These are phyloP conservation scores for Suaeda aralocaspica DNA, from an alignment of 148 eudicot species.

Conservation along the genomic window DNA sequence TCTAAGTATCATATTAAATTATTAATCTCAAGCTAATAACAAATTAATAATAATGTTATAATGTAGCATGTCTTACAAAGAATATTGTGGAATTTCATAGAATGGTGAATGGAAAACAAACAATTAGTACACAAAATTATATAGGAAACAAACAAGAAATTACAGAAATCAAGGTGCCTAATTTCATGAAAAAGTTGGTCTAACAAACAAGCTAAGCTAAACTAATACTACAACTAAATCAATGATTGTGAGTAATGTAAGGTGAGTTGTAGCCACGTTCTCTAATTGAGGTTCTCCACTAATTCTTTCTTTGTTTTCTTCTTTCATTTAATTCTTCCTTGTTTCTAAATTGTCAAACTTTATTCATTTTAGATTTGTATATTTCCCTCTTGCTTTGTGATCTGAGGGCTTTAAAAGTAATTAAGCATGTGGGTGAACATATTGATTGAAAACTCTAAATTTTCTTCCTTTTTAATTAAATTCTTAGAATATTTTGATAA, in stretches of 20 bases:
- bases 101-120: constrained; percentile 21
- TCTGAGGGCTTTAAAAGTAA: no score
- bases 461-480: no score
- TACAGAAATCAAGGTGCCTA: not conserved
- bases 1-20: no score
- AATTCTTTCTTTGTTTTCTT: constrained; percentile 3
- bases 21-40: no score
- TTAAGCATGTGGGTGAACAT: no score
- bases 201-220: constrained; percentile 4
- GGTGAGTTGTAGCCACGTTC: constrained; percentile 35
- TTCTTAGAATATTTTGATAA: no score
- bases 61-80: not conserved
- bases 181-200: constrained; percentile 3
- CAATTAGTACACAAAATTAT: no score
- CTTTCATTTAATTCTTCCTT: not conserved
- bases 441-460: no score
- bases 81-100: not conserved
- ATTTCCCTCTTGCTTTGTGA: not conserved
- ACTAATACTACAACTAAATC: not conserved
- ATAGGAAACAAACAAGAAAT: not conserved
- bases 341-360: no score
- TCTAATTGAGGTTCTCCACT: constrained; percentile 26
- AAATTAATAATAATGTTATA: not conserved
- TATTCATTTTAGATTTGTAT: not conserved
- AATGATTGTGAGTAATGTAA: constrained; percentile 17